phyloP scores from a whole-genome alignment of 257 asterid species.

The Solanum sparsipilum region DNA sequence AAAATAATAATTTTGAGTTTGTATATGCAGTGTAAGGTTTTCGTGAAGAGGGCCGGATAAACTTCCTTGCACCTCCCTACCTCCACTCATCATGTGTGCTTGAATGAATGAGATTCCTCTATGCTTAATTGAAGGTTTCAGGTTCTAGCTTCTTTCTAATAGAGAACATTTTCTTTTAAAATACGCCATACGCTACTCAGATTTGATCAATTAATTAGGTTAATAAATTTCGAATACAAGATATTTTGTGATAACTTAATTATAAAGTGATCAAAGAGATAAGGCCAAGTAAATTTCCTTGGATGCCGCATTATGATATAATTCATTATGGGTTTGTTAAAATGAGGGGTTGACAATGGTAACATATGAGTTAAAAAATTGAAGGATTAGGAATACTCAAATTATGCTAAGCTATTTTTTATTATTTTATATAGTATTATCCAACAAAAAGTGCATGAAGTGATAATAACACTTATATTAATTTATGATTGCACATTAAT shows the following conservation, averaged over 20 bases:
- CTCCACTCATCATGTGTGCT: not conserved
- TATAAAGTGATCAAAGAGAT: not conserved
- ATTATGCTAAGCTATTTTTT: constrained; percentile 42
- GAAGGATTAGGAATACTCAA: constrained; percentile 18
- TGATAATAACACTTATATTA: constrained; percentile 23
- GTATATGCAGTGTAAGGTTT: not conserved
- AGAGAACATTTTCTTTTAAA: not conserved
- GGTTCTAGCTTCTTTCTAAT: not conserved
- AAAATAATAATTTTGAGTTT: not conserved
- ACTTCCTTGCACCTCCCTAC: not conserved
- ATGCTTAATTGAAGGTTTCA: not conserved
- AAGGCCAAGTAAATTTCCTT: constrained; percentile 30
- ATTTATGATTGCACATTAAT: not conserved
- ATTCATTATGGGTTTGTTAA: constrained; percentile 33
- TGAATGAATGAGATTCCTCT: not conserved
- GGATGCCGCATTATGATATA: constrained; percentile 28
- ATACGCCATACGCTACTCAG: not conserved
- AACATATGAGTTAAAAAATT: constrained; percentile 9
- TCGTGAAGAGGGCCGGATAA: not conserved
- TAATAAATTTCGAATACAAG: not conserved
- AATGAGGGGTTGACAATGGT: constrained; percentile 35
- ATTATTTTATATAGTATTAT: constrained; percentile 9
- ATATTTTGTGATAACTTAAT: not conserved
- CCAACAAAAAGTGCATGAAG: constrained; percentile 23
- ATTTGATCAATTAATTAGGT: not conserved